Evolutionary conservation across 73 alveolate genomes (phyloP), one percentile per base, ranked within the genome.

Genomic region (Vitrella brassicaformis): DNA sequence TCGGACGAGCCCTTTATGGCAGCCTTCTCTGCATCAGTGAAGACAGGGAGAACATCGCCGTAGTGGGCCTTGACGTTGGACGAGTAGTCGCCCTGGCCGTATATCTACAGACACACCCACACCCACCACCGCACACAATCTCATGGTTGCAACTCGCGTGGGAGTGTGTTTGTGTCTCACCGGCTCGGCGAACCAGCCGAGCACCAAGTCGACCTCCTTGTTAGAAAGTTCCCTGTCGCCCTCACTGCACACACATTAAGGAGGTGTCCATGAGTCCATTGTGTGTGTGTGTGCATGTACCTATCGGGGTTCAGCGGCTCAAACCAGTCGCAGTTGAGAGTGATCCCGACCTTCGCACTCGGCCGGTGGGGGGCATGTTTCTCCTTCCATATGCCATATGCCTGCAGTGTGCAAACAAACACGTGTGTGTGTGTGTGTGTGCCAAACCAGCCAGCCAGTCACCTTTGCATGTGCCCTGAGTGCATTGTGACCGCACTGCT

Each of bases 381-480:
- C 25, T 85, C 87, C 31, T 46, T 29, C 67, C 73, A 77, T 68
- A 26, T 14, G 8, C 31, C 0, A 68, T 80, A 79, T 27, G 56
- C 73, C 47, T 80, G 70, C 26, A 67, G 71, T 19, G 85, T 71
- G 45, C 73, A 80, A 31, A 72, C 29, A n/a, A 73, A 47, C 45
- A 80, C 87, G n/a, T n/a, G n/a, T n/a, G n/a, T n/a, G n/a, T n/a
- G n/a, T n/a, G n/a, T n/a, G n/a, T n/a, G n/a, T n/a, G n/a, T n/a
- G n/a, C n/a, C n/a, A n/a, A n/a, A n/a, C n/a, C n/a, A n/a, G n/a
- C n/a, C n/a, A n/a, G n/a, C n/a, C n/a, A n/a, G n/a, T n/a, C 4
- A 85, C 85, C 30, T 80, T 79, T 26, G 87, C 87, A 67, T 85
- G 90, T 28, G 90, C 87, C 7, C 47, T 69, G 71, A 85, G 47